phyloP scores from a whole-genome alignment of 306 rosid genomes.

The Leucaena leucocephala region DNA sequence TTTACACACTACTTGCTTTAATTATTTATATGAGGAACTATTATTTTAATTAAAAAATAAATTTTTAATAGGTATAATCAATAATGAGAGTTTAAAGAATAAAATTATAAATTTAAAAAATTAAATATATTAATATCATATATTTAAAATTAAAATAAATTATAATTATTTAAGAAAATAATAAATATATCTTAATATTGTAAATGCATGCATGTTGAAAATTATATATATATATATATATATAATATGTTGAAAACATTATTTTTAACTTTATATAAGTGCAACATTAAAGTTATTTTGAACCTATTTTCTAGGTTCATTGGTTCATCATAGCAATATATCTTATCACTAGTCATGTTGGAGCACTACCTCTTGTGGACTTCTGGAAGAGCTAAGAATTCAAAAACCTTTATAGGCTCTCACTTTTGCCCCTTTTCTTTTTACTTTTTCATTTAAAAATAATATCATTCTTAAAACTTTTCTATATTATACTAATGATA shows the following conservation, averaged over 20 bases:
- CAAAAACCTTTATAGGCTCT: background rate
- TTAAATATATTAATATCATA: too few relatives aligned
- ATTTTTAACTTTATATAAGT: background rate
- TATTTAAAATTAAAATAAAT: too few relatives aligned
- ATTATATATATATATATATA: too few relatives aligned
- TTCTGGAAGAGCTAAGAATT: background rate
- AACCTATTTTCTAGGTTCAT: background rate
- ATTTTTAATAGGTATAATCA: too few relatives aligned
- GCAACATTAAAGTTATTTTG: background rate
- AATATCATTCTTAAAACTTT: background rate
- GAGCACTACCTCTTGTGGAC: background rate
- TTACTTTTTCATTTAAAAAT: background rate
- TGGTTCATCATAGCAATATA: background rate
- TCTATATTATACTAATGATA: too few relatives aligned
- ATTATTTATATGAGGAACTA: too few relatives aligned
- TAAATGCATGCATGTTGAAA: background rate
- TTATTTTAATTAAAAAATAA: too few relatives aligned
- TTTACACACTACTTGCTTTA: too few relatives aligned
- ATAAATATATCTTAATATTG: too few relatives aligned
- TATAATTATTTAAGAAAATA: too few relatives aligned
- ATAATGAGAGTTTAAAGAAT: too few relatives aligned
- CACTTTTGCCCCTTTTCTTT: background rate
- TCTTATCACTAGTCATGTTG: background rate
- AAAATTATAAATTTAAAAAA: too few relatives aligned
- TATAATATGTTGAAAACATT: background rate